Evolutionary conservation across 2,329 filamentous ascomycete species (phyloP).

Genomic region (Fonsecaea monophora): DNA sequence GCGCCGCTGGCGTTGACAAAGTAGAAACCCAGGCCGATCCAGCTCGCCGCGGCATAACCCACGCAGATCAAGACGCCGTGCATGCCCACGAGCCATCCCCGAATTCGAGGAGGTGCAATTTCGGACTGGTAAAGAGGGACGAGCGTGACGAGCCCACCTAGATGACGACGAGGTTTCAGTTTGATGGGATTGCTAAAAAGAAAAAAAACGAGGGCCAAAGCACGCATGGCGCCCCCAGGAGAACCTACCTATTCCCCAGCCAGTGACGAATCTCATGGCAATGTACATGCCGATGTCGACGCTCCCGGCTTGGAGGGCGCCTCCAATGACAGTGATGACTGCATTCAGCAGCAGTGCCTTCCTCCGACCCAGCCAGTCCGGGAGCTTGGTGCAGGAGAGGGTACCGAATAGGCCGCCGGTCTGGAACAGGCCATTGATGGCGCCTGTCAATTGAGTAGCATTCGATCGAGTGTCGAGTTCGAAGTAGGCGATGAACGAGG

Average conservation of each 20-base stretch:
- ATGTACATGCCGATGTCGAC: conserved; percentile 31
- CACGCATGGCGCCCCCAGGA: too few relatives aligned
- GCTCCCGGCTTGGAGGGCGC: conserved; percentile 29
- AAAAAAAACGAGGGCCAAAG: too few relatives aligned
- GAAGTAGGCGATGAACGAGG: conserved; percentile 54
- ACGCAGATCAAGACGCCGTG: conserved; percentile 29
- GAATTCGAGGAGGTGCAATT: conserved; percentile 29
- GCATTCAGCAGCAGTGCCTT: conserved; percentile 45
- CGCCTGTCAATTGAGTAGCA: conserved; percentile 50
- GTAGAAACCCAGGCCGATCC: conserved; percentile 34
- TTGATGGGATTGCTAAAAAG: too few relatives aligned
- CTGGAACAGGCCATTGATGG: conserved; percentile 23
- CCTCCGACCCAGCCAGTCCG: conserved; percentile 17
- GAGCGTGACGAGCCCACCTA: conserved; percentile 23
- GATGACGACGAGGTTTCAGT: background rate
- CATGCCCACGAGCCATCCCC: conserved; percentile 34
- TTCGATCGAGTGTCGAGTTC: conserved; percentile 47
- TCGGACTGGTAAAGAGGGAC: conserved; percentile 31
- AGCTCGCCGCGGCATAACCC: conserved; percentile 28
- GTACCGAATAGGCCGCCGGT: conserved; percentile 20
- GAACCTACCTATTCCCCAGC: conserved; percentile 20
- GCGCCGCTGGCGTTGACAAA: conserved; percentile 24
- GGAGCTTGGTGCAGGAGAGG: conserved; percentile 40
- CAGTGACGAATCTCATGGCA: conserved; percentile 27
- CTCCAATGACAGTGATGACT: conserved; percentile 30